Base-by-base conservation (phyloP, 192 early-diverging fungal genomes). In the Backusella morwellensis region DNA sequence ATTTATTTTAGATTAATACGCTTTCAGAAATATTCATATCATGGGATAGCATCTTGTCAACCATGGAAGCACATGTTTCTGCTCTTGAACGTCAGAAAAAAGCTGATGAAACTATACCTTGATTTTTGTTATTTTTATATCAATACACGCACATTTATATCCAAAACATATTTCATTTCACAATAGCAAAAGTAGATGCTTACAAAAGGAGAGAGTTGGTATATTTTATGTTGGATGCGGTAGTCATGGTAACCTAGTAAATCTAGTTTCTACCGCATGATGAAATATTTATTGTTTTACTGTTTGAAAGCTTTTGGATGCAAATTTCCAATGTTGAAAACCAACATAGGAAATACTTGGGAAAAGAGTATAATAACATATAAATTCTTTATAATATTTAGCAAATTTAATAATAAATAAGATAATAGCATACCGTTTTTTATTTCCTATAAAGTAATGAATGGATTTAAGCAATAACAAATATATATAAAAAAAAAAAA, bases 11-110 rank as follows among this genome's bases (percentile, higher is more conserved):
- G 85, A 72, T 86, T 34, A 83, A 86, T 36, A 86, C 83, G 7
- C 68, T 86, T 32, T 86, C 85, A 15, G 85, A 86, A 35, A 84
- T 86, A 67, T 86, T 86, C 56, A 86, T 86, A 68, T 73, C 80
- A 7, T 86, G 85, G 85, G 85, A 86, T 80, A 67, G 78, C 21
- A 78, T 86, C 36, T 74, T 86, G 7, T 54, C 80, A 41, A 78
- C 77, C 14, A 75, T 86, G 70, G 85, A 86, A 66, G 35, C 70
- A 34, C 77, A 84, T 35, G 70, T 86, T 36, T 71, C 81, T 21
- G 73, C 68, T 14, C 32, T 82, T 47, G 83, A 85, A 72, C 63
- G 80, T n/a, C 44, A 67, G 67, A 78, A 72, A 71, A 50, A 32
- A 35, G 54, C 52, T 40, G 73, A 63, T 29, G 56, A 63, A 63